phyloP scores from a whole-genome alignment of 2,329 filamentous ascomycete genomes.

The Zalaria obscura region DNA sequence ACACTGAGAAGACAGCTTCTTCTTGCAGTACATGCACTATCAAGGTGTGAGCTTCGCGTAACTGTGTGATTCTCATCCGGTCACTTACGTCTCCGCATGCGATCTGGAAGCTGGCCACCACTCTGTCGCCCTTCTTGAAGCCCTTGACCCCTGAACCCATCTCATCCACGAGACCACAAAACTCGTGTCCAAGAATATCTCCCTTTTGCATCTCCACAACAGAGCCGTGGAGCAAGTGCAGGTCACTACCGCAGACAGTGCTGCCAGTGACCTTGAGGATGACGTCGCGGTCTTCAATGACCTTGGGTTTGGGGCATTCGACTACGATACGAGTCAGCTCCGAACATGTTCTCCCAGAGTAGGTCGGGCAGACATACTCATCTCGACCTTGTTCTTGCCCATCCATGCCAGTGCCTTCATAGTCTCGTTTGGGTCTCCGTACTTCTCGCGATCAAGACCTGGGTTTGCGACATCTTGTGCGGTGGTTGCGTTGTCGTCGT shows the following conservation, averaged over 20 bases:
- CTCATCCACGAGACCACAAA: constrained; percentile 35
- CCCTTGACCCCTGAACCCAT: constrained; percentile 28
- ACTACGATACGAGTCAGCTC: constrained; percentile 22
- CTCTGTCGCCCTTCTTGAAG: constrained; percentile 37
- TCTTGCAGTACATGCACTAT: constrained; percentile 60
- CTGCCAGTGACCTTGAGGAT: constrained; percentile 63
- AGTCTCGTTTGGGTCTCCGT: constrained; percentile 39
- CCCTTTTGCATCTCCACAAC: constrained; percentile 37
- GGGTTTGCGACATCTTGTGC: constrained; percentile 58
- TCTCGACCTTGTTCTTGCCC: constrained; percentile 63
- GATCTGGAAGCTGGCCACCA: constrained; percentile 80
- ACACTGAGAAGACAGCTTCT: constrained; percentile 67
- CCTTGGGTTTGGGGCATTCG: constrained; percentile 53
- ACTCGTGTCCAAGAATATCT: constrained; percentile 38
- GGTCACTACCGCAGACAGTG: constrained; percentile 47
- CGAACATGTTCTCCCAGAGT: not conserved
- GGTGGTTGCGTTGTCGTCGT: constrained; percentile 49
- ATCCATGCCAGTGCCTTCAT: constrained; percentile 79
- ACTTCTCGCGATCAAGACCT: constrained; percentile 30
- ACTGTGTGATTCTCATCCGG: not conserved
- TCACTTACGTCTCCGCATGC: constrained; percentile 34
- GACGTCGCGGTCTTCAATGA: constrained; percentile 62
- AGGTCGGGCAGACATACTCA: constrained; percentile 30
- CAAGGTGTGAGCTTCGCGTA: not conserved
- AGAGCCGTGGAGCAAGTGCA: constrained; percentile 39